Conservation (phyloP, 2,329 filamentous ascomycete genomes). For the Nemania sp. region DNA sequence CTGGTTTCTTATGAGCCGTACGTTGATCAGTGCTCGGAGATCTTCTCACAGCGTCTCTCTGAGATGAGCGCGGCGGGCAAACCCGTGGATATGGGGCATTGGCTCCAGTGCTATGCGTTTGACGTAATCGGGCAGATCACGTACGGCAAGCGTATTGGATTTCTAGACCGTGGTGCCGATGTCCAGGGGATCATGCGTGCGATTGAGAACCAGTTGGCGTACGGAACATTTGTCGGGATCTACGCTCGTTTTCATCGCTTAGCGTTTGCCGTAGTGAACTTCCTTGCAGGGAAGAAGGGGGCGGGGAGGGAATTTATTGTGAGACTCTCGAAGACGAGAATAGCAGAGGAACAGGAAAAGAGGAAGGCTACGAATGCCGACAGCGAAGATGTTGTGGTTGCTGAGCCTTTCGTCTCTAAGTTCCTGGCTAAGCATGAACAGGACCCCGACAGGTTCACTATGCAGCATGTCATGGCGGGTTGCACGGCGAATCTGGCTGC, state of each 20-base stretch:
- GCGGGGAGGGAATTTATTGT: slow-evolving; percentile 47
- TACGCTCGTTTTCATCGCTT: slow-evolving; percentile 38
- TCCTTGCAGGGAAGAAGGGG: slow-evolving; percentile 38
- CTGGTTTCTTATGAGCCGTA: slow-evolving; percentile 52
- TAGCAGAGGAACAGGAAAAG: slow-evolving; percentile 14
- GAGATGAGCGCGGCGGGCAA: slow-evolving; percentile 43
- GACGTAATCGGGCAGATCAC: slow-evolving; percentile 56
- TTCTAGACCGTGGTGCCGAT: slow-evolving; percentile 53
- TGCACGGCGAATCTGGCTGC: slow-evolving; percentile 50
- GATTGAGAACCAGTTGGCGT: slow-evolving; percentile 44
- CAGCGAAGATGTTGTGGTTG: neutral
- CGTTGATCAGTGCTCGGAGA: slow-evolving; percentile 50
- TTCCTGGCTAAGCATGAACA: slow-evolving; percentile 44
- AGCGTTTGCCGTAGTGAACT: slow-evolving; percentile 28
- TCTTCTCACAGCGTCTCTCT: slow-evolving; percentile 47
- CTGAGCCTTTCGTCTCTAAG: slow-evolving; percentile 48
- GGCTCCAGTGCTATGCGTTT: slow-evolving; percentile 57
- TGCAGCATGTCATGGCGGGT: slow-evolving; percentile 39
- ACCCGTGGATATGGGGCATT: slow-evolving; percentile 51
- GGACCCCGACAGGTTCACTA: slow-evolving; percentile 51
- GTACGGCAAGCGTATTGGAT: slow-evolving; percentile 52
- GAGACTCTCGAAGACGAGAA: slow-evolving; percentile 42
- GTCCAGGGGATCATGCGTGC: slow-evolving; percentile 46
- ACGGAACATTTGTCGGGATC: slow-evolving; percentile 46
- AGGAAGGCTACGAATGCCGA: neutral